phyloP scores from a whole-genome alignment of 768 basidiomycete genomes.

The Mycena olivaceomarginata region DNA sequence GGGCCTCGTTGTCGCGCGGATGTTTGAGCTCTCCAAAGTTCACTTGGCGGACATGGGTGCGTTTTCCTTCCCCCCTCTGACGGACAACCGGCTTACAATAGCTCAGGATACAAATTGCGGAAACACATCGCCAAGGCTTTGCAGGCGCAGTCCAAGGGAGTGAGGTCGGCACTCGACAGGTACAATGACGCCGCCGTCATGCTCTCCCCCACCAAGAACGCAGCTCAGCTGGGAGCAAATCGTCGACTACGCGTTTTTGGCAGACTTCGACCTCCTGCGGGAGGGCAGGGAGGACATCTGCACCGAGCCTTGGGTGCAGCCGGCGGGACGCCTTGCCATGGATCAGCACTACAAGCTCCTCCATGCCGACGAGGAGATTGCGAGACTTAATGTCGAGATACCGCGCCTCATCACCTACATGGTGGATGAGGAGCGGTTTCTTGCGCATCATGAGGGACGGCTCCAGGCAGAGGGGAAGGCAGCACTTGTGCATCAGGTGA shows the following conservation, averaged over 20 bases:
- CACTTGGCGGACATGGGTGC: conserved; percentile 44
- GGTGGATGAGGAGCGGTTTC: not conserved
- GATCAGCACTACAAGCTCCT: not conserved
- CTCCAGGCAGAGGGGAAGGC: not conserved
- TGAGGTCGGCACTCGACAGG: not conserved
- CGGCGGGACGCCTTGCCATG: too few relatives aligned
- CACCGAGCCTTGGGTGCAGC: too few relatives aligned
- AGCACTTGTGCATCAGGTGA: not conserved
- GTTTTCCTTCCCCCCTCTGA: not conserved
- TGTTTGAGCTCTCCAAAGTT: conserved; percentile 45
- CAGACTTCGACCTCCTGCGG: too few relatives aligned
- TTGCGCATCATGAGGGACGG: not conserved
- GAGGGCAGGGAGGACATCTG: too few relatives aligned
- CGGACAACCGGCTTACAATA: too few relatives aligned
- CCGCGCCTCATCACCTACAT: not conserved
- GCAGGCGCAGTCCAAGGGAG: not conserved
- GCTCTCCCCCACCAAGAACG: not conserved
- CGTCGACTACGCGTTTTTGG: too few relatives aligned
- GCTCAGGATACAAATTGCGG: not conserved
- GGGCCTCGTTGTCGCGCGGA: conserved; percentile 40
- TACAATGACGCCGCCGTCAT: not conserved
- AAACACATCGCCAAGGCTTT: not conserved
- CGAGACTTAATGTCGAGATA: not conserved
- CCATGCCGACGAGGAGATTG: not conserved
- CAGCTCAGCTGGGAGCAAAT: not conserved